Conservation (phyloP, 2,329 filamentous ascomycete genomes). For the Diplodia sapinea region DNA sequence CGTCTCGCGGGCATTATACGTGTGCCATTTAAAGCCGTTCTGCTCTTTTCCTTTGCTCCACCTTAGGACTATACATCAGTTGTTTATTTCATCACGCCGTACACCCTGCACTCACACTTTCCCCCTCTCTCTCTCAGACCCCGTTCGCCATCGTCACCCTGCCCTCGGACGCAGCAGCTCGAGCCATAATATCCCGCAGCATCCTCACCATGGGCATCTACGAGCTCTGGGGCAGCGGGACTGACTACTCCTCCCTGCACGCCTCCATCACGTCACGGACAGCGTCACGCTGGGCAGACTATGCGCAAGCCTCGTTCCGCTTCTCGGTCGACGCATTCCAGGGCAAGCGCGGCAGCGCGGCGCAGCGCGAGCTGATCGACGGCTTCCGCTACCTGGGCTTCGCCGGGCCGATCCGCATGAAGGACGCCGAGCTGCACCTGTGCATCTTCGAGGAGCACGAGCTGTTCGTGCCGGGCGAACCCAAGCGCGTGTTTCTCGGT, state of each 20-base stretch:
- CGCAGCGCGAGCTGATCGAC: constrained; percentile 79
- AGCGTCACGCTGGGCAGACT: constrained; percentile 68
- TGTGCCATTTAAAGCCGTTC: no score
- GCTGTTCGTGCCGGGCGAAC: constrained; percentile 53
- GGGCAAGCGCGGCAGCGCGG: constrained; percentile 67
- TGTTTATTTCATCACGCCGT: not conserved
- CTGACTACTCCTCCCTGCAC: constrained; percentile 72
- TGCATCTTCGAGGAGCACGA: constrained; percentile 83
- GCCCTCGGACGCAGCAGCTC: constrained; percentile 66
- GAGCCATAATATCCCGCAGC: constrained; percentile 72
- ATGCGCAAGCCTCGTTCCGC: constrained; percentile 73
- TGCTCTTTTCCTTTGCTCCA: not conserved
- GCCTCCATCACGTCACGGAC: constrained; percentile 65
- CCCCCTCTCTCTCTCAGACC: constrained; percentile 61
- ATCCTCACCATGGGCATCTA: constrained; percentile 84
- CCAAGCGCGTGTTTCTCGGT: constrained; percentile 73
- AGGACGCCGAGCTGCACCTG: constrained; percentile 73
- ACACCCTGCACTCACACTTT: not conserved
- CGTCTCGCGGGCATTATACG: not conserved
- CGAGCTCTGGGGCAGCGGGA: constrained; percentile 83
- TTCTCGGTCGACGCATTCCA: constrained; percentile 85
- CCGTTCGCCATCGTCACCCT: constrained; percentile 83
- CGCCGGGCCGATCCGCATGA: constrained; percentile 77
- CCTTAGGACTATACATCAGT: not conserved
- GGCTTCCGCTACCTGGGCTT: constrained; percentile 80